Percentiles rank a stretch among this genome's conserved stretches.
These are phyloP conservation scores for Diplodia seriata DNA, from an alignment of 2,329 filamentous ascomycete genomes.

Conservation along the genomic window DNA sequence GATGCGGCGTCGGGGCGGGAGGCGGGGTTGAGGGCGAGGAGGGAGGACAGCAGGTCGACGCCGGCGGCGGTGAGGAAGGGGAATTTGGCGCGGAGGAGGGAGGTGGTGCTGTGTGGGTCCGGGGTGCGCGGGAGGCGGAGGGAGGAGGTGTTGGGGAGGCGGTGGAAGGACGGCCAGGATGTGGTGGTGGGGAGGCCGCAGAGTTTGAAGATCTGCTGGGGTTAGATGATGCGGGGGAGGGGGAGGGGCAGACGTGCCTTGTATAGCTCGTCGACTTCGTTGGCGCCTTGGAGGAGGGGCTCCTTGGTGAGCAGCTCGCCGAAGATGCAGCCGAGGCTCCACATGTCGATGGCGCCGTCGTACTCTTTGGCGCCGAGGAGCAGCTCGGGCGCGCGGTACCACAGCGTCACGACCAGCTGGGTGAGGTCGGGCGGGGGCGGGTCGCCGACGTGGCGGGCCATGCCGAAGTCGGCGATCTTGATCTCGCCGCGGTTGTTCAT, in stretches of 20 bases:
- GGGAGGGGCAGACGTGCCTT: conserved; percentile 53
- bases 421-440: conserved; percentile 78
- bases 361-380: conserved; percentile 82
- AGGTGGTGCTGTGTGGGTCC: conserved; percentile 50
- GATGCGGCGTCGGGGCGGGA: conserved; percentile 73
- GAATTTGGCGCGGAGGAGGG: conserved; percentile 77
- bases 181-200: conserved; percentile 85
- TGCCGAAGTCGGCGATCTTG: conserved; percentile 97
- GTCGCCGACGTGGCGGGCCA: conserved; percentile 88
- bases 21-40: conserved; percentile 78
- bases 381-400: conserved; percentile 93
- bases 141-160: conserved; percentile 83
- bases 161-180: conserved; percentile 84
- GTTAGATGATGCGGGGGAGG: too few relatives aligned
- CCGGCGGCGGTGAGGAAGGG: conserved; percentile 81
- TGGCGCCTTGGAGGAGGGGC: conserved; percentile 83
- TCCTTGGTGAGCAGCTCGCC: conserved; percentile 85
- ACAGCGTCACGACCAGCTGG: conserved; percentile 92
- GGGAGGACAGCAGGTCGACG: conserved; percentile 68
- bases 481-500: conserved; percentile 94
- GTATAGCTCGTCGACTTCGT: conserved; percentile 88
- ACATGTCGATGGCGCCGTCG: conserved; percentile 82
- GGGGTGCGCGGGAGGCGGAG: conserved; percentile 69
- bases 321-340: conserved; percentile 96
- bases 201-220: conserved; percentile 74